These are phyloP conservation scores for Dactylellina sp. DNA, from an alignment of 2,329 filamentous ascomycete species.

Conservation along the genomic window DNA sequence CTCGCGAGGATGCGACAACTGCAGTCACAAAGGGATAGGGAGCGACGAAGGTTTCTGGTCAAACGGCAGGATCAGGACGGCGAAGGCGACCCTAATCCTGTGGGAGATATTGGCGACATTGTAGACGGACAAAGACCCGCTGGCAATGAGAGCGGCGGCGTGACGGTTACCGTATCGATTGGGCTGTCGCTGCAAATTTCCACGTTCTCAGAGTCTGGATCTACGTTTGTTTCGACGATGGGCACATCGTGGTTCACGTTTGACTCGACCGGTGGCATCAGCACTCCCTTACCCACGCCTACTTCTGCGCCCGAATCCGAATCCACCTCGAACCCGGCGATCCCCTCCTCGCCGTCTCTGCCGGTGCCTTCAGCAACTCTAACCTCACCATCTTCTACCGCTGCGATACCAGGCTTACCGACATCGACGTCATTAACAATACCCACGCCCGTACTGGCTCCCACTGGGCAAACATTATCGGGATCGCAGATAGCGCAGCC, in stretches of 20 bases:
- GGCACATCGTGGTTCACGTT: slow-evolving; percentile 51
- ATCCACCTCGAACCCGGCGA: neutral
- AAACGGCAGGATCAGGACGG: slow-evolving; percentile 27
- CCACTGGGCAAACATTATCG: slow-evolving; percentile 5
- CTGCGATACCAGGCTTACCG: neutral
- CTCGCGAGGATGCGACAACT: slow-evolving; percentile 42
- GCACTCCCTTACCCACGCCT: slow-evolving; percentile 16
- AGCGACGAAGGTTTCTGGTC: slow-evolving; percentile 22
- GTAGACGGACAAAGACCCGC: slow-evolving; percentile 12
- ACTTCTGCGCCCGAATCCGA: neutral
- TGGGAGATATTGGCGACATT: slow-evolving; percentile 19
- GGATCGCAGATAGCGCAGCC: neutral
- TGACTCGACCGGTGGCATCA: slow-evolving; percentile 36
- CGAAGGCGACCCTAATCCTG: slow-evolving; percentile 5
- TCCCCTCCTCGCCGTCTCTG: neutral
- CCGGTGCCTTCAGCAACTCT: neutral
- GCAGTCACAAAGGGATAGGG: slow-evolving; percentile 19
- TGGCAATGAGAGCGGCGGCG: slow-evolving; percentile 21
- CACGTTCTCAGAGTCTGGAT: slow-evolving; percentile 28
- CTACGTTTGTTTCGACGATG: slow-evolving; percentile 43
- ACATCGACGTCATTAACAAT: slow-evolving; percentile 3
- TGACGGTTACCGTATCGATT: slow-evolving; percentile 54
- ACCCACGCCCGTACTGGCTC: slow-evolving; percentile 12
- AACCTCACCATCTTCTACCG: neutral
- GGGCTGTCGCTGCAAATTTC: slow-evolving; percentile 46